Base-by-base conservation (phyloP, 2,329 filamentous ascomycete genomes). In the Aschersonia sp. region DNA sequence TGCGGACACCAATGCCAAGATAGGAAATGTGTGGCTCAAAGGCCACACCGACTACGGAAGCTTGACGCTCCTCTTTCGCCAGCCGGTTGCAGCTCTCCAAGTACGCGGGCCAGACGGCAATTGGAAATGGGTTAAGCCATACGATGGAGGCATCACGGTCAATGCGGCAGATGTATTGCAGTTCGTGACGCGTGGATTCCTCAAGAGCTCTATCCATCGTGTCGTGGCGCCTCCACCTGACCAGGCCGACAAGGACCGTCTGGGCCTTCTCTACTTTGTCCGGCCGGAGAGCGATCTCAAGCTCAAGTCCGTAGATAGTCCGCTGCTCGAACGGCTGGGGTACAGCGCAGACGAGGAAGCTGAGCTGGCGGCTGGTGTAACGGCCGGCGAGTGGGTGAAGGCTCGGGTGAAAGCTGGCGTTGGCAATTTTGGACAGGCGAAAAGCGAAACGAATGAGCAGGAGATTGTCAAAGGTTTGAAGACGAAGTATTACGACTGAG, bases 31-130 rank as follows among this genome's bases (percentile, higher is more conserved):
- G 12, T 68, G 61, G 59, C 58, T 62, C 1, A 59, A 62, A 10
- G 62, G 63, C 0, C 75, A 79, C 55, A 77, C 74, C 0, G 75
- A 79, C 52, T 66, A 76, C 39, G 74, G 74, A 1, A 74, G 67
- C 1, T 56, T 79, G 7, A 79, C 76, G 0, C 62, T 79, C 7
- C 66, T 79, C 0, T 79, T 78, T 61, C 67, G 72, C 1, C 76
- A 79, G 51, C 74, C 74, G 0, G 69, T 79, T 9, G 72, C 72
- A 0, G 74, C 71, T 2, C 61, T 79, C 29, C 74, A 79, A 55
- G 71, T 78, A 29, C 45, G 14, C 43, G 43, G 31, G 30, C 30
- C 31, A 4, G 30, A 32, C n/a, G 48, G 39, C 10, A 10, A 6
- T 7, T 41, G 40, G 40, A 9, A n/a, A 41, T 41, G 68, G 62